These are phyloP conservation scores for Paulownia fortunei DNA, from an alignment of 257 asterid genomes.

Conservation along the genomic window DNA sequence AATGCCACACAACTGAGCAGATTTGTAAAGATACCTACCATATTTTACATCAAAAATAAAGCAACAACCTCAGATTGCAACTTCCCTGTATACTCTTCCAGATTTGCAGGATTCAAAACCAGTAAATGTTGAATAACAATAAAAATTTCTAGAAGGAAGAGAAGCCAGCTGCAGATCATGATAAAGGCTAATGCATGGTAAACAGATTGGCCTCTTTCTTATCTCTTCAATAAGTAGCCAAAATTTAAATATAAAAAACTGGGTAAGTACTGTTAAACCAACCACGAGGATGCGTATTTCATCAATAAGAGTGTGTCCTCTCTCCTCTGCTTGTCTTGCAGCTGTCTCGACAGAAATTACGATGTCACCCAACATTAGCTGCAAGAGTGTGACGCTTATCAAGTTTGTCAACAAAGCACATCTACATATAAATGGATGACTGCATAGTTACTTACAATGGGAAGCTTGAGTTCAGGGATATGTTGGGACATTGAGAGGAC, in stretches of 20 bases:
- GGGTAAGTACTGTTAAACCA: conserved; percentile 37
- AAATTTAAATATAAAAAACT: not conserved
- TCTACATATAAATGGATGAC: conserved; percentile 13
- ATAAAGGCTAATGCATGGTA: conserved; percentile 12
- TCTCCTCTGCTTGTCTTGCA: conserved; percentile 92
- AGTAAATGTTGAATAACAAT: not conserved
- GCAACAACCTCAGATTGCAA: conserved; percentile 7
- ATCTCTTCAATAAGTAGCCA: conserved; percentile 7
- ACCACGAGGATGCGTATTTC: conserved; percentile 97
- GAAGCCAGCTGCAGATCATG: conserved; percentile 21
- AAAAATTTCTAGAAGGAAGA: conserved; percentile 20
- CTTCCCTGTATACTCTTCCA: conserved; percentile 17
- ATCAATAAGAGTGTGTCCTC: conserved; percentile 89
- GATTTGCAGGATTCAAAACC: not conserved
- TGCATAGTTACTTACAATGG: conserved; percentile 63
- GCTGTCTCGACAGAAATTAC: conserved; percentile 98
- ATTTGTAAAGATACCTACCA: not conserved
- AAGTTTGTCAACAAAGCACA: conserved; percentile 32
- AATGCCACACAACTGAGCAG: conserved; percentile 13
- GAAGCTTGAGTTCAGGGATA: conserved; percentile 84
- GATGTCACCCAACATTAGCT: conserved; percentile 97
- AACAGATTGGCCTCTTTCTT: conserved; percentile 20
- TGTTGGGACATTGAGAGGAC: conserved; percentile 99
- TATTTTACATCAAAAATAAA: not conserved
- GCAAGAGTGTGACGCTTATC: conserved; percentile 43